Base-by-base conservation (phyloP, 768 basidiomycete genomes). In the Naganishia onofrii region DNA sequence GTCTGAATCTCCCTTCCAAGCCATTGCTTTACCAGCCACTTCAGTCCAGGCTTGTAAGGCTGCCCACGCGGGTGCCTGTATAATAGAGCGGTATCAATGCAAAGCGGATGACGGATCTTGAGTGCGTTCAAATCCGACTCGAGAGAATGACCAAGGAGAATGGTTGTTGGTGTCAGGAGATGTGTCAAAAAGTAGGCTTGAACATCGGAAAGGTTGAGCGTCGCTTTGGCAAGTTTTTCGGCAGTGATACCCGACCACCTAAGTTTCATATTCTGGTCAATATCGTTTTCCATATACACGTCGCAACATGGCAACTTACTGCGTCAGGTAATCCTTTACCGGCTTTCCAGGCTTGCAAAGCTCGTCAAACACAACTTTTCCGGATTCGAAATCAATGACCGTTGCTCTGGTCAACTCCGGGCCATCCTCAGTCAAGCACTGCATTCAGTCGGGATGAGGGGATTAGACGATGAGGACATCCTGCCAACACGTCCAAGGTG, bases 21-120 rank as follows among this genome's bases (percentile, higher is more conserved):
- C 92, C 93, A 97, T 77, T 92, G 92, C 77, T 91, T 90, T 54
- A 92, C 91, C 54, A 99, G 86, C 93, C 93, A 97, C n/a, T 93
- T 93, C 8, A 99, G 85, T 0, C 91, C 92, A 0, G 95, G 92
- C 82, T 97, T 98, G 72, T 92, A 87, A 0, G 95, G 93, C 48
- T 92, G 87, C 0, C 95, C 93, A 23, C 92, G 88, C 0, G 95
- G 92, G 81, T 99, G 95, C 77, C 93, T 90, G 82, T 88, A 99
- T 12, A 89, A 79, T 5, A 99, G 77, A 0, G 93, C 90, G 1
- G 95, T 97, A 77, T 99, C 95, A 76, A 97, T 90, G 77, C 92
- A 92, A 63, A 86, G 83, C 0, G 93, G 88, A 76, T 97, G 93
- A 73, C 88, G 87, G 42, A 95, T 85, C 74, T 90, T 91, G 71